Base-by-base conservation (phyloP, 257 asterid genomes). In the Salvia hispanica region DNA sequence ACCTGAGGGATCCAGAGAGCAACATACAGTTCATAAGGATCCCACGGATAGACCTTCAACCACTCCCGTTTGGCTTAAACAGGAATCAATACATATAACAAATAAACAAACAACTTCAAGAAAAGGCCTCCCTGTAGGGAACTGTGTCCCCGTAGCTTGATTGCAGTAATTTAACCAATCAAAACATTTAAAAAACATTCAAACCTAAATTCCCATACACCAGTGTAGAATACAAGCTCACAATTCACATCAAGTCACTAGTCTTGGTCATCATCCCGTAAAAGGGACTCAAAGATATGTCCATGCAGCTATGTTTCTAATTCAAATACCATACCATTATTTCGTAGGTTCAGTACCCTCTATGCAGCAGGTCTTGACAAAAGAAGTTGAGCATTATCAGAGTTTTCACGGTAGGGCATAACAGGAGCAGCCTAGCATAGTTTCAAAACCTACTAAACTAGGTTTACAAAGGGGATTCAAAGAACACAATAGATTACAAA, bases 1-100 rank as follows among this genome's bases (percentile, higher is more conserved):
- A 93, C 99, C 99, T 94, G 92, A 60, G 74, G 67, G 54, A 68
- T 43, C 61, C 44, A 48, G 46, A 43, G 65, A 58, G 31, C 14
- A 45, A n/a, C 18, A 69, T 43, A 21, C 34, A 65, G 31, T 33
- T 28, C 50, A 31, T 25, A 67, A 9, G 12, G 12, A 54, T 15
- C 47, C 43, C 58, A 67, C 58, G 15, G 1, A 62, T 14, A 61
- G 63, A 64, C 36, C 33, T 57, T 75, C 28, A 36, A 67, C 18
- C 18, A 64, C 58, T 46, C 58, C 68, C 62, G 45, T 28, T 60
- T 65, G 69, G 37, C 4, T 7, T 42, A 12, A 40, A 46, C 58
- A 44, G 42, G 51, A 53, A 52, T n/a, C 13, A 28, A 40, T 12
- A 47, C 59, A 62, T 6, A 11, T 42, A 42, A 50, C 13, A 52